Percentiles rank a stretch among this genome's conserved stretches.
Conservation (phyloP, 179 eudicot species). For the Beta lomatogona region DNA sequence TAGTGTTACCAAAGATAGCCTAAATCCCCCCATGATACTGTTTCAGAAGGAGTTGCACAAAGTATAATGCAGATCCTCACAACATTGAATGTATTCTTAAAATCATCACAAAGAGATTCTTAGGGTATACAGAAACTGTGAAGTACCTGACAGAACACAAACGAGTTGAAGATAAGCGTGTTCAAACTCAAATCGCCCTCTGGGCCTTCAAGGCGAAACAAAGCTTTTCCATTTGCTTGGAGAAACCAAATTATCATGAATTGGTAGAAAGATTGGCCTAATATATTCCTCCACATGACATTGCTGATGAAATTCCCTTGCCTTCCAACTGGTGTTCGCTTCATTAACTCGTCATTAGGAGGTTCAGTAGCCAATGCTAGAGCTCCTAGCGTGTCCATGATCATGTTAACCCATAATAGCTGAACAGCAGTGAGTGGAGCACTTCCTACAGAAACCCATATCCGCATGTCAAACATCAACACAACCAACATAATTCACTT, state of each 20-base stretch:
- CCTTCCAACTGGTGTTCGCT: slow-evolving; percentile 78
- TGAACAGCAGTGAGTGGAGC: slow-evolving; percentile 97
- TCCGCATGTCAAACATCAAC: slow-evolving; percentile 1
- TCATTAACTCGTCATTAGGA: slow-evolving; percentile 80
- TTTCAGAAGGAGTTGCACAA: background rate
- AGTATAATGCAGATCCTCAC: background rate
- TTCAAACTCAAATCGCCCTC: slow-evolving; percentile 59
- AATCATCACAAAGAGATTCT: background rate
- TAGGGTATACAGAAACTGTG: background rate
- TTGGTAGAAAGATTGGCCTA: slow-evolving; percentile 86
- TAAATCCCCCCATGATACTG: no score
- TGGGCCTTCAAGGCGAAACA: slow-evolving; percentile 53
- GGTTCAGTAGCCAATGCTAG: slow-evolving; percentile 96
- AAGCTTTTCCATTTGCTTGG: slow-evolving; percentile 60
- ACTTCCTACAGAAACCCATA: slow-evolving; percentile 46
- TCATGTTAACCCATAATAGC: slow-evolving; percentile 92
- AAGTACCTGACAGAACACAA: slow-evolving; percentile 92
- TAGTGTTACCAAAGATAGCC: no score
- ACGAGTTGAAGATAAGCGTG: slow-evolving; percentile 83
- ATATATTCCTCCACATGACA: slow-evolving; percentile 94
- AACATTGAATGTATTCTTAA: background rate
- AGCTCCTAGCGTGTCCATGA: slow-evolving; percentile 91
- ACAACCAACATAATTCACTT: background rate
- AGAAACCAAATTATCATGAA: slow-evolving; percentile 74
- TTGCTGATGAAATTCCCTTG: slow-evolving; percentile 71